Base-by-base conservation (phyloP, 2,329 filamentous ascomycete species). In the Phyllosticta capitalensis region DNA sequence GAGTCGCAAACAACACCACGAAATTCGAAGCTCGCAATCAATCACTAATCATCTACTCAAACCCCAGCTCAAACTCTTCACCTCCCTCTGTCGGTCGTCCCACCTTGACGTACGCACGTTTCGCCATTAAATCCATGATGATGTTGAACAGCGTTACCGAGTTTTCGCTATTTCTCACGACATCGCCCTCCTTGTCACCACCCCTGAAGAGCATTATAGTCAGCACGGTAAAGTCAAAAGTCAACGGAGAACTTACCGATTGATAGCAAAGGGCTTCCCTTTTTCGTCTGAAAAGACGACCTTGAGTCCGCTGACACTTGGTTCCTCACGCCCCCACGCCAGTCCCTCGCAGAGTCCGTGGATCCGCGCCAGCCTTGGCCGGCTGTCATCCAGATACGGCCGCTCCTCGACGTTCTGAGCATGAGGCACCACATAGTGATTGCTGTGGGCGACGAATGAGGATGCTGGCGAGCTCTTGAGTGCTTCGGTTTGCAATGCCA, bases 361-460 rank as follows among this genome's bases (percentile, higher is more conserved):
- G 65, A 78, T 77, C 2, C 74, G 70, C 19, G 63, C 58, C 5
- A 75, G 63, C 9, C 76, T 65, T 17, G 66, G 65, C 1, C 65
- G 61, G 20, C 74, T 76, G 62, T 78, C 76, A n/a, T 68, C 66
- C 54, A 78, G 62, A 72, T 75, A 78, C 14, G 74, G 66, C 3
- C 71, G 74, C 63, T 78, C 77, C 1, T 63, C 61, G 17, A 75
- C 72, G 0, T 71, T 65, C n/a, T 24, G 38, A 0, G 64, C 63
- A 54, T 78, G 76, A n/a, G 70, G 65, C 0, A 65, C 56, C 9
- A 79, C 60, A 19, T 75, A 70, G 55, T 79, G 76, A 56, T 79
- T 79, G 0, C 75, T 65, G 62, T 79, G 73, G 61, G 62, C 62
- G 9, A 70, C 62, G 2, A 45, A 45, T 6, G 38, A 45, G 6